Conservation (phyloP, 805 yeast species). For the Candida oleophila region DNA sequence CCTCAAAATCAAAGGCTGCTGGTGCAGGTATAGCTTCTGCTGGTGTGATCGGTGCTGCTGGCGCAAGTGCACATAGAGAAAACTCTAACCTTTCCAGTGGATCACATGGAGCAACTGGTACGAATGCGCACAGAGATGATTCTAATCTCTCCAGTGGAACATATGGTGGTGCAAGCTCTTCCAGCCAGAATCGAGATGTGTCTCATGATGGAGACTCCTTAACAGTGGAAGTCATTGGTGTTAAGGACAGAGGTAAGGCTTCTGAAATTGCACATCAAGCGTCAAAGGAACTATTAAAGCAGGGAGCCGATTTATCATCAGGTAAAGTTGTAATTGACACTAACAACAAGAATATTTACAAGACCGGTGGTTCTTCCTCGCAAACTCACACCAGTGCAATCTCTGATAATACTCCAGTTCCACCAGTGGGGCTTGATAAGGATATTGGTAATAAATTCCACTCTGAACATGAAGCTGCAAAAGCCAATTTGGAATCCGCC, state of each 20-base stretch:
- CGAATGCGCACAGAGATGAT: background rate
- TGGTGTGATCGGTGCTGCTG: constrained; percentile 12
- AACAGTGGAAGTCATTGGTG: constrained; percentile 36
- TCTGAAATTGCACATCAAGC: constrained; percentile 31
- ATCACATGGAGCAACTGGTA: background rate
- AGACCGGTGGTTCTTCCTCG: constrained; percentile 11
- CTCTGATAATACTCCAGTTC: background rate
- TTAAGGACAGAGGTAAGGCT: constrained; percentile 26
- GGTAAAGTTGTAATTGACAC: constrained; percentile 35
- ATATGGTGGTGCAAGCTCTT: background rate
- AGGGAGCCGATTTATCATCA: constrained; percentile 32
- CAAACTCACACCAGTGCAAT: background rate
- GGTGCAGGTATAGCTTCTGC: constrained; percentile 11
- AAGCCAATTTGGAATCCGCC: constrained; percentile 6
- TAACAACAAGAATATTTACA: constrained; percentile 31
- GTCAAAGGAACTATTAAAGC: constrained; percentile 25
- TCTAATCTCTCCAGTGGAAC: background rate
- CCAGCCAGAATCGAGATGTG: background rate
- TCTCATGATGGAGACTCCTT: constrained; percentile 8
- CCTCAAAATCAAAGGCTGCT: constrained; percentile 5
- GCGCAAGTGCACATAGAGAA: constrained; percentile 7
- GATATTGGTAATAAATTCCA: background rate
- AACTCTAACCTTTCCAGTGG: background rate
- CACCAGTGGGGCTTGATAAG: background rate
- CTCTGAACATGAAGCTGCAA: constrained; percentile 5